Conservation (phyloP, 2,329 filamentous ascomycete genomes). For the Colletotrichum tropicicola region DNA sequence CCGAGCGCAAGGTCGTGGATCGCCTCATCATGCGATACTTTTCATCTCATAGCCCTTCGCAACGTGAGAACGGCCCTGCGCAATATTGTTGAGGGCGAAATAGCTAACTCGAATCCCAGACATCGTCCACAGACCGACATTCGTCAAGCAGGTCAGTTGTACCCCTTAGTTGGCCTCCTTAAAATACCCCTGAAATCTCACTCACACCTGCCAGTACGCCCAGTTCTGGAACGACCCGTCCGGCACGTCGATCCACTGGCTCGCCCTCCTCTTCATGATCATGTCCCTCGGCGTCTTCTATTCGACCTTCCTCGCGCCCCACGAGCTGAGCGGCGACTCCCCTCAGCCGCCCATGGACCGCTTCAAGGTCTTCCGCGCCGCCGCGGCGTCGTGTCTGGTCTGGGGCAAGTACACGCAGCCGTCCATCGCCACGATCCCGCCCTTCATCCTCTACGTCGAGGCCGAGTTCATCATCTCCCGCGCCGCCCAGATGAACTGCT, state of each 20-base stretch:
- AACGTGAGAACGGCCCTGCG: conserved; percentile 47
- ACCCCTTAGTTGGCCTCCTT: no score
- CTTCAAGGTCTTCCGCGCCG: conserved; percentile 57
- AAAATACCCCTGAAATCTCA: background rate
- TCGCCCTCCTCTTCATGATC: conserved; percentile 61
- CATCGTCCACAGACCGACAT: conserved; percentile 62
- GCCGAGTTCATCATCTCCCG: conserved; percentile 61
- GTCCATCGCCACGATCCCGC: conserved; percentile 56
- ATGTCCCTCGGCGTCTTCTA: conserved; percentile 53
- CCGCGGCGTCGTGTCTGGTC: conserved; percentile 60
- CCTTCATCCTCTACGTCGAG: conserved; percentile 62
- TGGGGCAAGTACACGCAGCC: conserved; percentile 61
- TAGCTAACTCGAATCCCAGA: conserved; percentile 45
- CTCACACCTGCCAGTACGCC: conserved; percentile 48
- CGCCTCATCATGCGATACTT: conserved; percentile 63
- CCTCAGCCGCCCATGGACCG: conserved; percentile 49
- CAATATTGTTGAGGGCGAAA: conserved; percentile 6
- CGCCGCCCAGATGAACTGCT: conserved; percentile 61
- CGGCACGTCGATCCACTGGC: conserved; percentile 51
- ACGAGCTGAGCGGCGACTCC: conserved; percentile 53
- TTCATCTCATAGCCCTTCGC: conserved; percentile 59
- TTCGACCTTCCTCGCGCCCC: conserved; percentile 52
- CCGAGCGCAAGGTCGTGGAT: conserved; percentile 56
- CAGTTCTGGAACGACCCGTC: conserved; percentile 57
- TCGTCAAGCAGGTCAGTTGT: conserved; percentile 51